These are phyloP conservation scores for Cadophora gregata DNA, from an alignment of 2,329 filamentous ascomycete genomes.

Conservation along the genomic window DNA sequence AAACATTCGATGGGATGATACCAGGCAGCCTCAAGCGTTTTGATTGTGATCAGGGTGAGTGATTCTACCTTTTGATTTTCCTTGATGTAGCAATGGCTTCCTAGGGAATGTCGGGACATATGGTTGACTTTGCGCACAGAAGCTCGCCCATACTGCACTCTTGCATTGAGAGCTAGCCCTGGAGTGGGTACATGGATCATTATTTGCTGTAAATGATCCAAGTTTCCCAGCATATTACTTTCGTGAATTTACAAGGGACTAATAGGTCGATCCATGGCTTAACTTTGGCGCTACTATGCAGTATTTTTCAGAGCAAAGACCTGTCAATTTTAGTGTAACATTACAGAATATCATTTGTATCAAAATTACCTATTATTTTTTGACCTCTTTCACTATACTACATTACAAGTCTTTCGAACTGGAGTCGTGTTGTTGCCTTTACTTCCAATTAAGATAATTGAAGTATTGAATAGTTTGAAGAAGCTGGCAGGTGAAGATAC, in stretches of 20 bases:
- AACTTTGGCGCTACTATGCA: background rate
- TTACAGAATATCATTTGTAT: background rate
- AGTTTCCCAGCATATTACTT: background rate
- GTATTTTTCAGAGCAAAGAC: background rate
- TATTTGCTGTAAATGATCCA: background rate
- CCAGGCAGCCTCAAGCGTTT: background rate
- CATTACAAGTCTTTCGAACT: no score
- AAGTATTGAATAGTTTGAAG: background rate
- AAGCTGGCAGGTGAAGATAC: background rate
- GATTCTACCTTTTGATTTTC: background rate
- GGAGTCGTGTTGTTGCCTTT: background rate
- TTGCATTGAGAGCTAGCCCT: background rate
- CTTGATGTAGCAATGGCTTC: background rate
- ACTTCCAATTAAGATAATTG: background rate
- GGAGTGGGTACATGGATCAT: background rate
- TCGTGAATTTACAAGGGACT: background rate
- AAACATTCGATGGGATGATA: background rate
- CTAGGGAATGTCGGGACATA: background rate
- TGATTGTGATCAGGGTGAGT: background rate
- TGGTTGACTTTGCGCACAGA: background rate
- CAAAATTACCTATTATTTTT: background rate
- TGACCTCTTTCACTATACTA: background rate
- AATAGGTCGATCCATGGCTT: background rate
- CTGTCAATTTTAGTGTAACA: background rate
- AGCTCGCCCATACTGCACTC: background rate